Percentiles rank a stretch among this genome's conserved stretches.
Conservation (phyloP, 1,139 yeast species). For the Kodamaea fungicola region DNA sequence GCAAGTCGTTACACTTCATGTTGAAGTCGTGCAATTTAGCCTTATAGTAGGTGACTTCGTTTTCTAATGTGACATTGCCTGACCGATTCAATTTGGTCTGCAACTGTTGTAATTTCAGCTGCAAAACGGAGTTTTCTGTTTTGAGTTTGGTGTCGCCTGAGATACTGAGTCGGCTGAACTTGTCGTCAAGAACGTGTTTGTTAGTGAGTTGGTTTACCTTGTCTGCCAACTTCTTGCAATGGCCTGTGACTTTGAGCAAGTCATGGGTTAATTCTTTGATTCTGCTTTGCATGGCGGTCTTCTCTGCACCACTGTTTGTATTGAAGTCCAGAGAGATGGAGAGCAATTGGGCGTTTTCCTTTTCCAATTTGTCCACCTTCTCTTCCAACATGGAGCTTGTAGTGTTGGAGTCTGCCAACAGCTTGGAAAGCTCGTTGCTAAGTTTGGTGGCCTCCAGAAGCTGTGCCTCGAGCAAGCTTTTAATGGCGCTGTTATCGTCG, state of each 20-base stretch:
- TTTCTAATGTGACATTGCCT: conserved; percentile 12
- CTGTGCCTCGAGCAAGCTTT: conserved; percentile 32
- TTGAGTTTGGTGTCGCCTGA: conserved; percentile 12
- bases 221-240: conserved; percentile 29
- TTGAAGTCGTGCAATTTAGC: conserved; percentile 37
- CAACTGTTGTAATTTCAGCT: conserved; percentile 18
- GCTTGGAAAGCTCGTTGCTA: conserved; percentile 21
- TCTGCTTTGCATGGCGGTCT: conserved; percentile 18
- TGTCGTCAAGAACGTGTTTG: conserved; percentile 10
- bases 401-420: conserved; percentile 16
- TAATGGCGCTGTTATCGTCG: conserved; percentile 15
- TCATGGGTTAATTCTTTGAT: conserved; percentile 21
- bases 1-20: conserved; percentile 45
- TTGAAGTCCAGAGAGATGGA: conserved; percentile 20
- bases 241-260: conserved; percentile 23
- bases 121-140: conserved; percentile 15
- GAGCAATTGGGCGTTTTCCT: conserved; percentile 14
- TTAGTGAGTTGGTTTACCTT: conserved; percentile 23
- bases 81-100: conserved; percentile 11
- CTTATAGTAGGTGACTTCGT: conserved; percentile 34
- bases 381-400: conserved; percentile 11
- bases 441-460: conserved; percentile 28
- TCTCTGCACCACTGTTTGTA: conserved; percentile 17
- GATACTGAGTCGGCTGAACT: conserved; percentile 12
- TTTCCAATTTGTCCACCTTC: conserved; percentile 11